Percentiles rank a stretch among this genome's conserved stretches.
Conservation (phyloP, 2,329 filamentous ascomycete genomes). For the Fusarium xylarioides region DNA sequence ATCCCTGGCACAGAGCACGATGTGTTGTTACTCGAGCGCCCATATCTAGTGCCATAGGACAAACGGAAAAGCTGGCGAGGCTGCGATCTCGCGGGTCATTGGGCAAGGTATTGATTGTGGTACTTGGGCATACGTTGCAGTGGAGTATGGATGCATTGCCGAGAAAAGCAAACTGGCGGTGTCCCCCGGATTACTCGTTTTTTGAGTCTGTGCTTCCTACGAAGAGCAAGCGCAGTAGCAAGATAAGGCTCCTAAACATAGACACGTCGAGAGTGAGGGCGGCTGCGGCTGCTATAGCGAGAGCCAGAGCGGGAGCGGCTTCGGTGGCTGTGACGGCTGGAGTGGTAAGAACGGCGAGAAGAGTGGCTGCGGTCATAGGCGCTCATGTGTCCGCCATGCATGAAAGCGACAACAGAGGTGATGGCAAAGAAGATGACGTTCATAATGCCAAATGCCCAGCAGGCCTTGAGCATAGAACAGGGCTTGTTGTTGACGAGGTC, state of each 20-base stretch:
- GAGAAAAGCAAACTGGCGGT: not conserved
- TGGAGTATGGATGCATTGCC: not conserved
- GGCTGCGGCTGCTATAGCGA: constrained; percentile 54
- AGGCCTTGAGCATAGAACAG: constrained; percentile 92
- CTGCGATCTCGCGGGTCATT: constrained; percentile 19
- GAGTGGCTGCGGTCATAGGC: constrained; percentile 48
- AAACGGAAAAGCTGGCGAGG: constrained; percentile 16
- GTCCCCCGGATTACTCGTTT: not conserved
- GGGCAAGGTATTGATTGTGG: constrained; percentile 31
- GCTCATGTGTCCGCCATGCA: constrained; percentile 63
- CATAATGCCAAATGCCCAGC: constrained; percentile 91
- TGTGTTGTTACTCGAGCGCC: not conserved
- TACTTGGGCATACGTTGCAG: constrained; percentile 14
- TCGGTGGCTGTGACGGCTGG: constrained; percentile 53
- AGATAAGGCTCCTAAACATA: constrained; percentile 53
- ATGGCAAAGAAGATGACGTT: constrained; percentile 82
- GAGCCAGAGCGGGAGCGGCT: constrained; percentile 50
- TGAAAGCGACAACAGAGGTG: constrained; percentile 75
- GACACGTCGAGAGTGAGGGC: constrained; percentile 59
- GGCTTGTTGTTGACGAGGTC: constrained; percentile 72
- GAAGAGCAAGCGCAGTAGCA: not conserved
- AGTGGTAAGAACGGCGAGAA: constrained; percentile 48
- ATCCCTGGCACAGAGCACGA: not conserved
- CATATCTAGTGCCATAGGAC: constrained; percentile 6
- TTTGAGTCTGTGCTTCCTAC: not conserved